These are phyloP conservation scores for Hippophae tibetana DNA, from an alignment of 306 rosid genomes.

Conservation along the genomic window DNA sequence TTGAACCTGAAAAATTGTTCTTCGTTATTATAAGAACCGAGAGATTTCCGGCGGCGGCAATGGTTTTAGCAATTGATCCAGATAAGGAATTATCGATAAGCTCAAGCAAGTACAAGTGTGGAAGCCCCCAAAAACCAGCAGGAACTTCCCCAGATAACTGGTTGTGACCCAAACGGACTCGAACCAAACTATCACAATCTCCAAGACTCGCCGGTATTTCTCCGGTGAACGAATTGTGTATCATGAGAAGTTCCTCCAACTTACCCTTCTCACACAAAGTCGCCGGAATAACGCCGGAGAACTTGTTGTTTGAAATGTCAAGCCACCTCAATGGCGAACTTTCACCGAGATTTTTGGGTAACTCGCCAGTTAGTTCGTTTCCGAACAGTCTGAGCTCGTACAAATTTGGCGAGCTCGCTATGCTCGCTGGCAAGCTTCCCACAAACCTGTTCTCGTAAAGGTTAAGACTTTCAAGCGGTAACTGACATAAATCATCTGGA, in stretches of 20 bases:
- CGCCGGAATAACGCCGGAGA: conserved; percentile 56
- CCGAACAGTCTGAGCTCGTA: conserved; percentile 53
- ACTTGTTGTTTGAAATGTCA: conserved; percentile 54
- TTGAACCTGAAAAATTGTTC: conserved; percentile 54
- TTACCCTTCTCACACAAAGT: conserved; percentile 37
- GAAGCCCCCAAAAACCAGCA: conserved; percentile 69
- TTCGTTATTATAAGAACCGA: conserved; percentile 42
- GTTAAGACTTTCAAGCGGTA: conserved; percentile 64
- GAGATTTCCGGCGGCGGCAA: conserved; percentile 51
- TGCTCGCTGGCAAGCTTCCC: conserved; percentile 56
- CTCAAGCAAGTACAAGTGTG: conserved; percentile 53
- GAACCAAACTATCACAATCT: conserved; percentile 43
- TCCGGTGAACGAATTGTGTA: conserved; percentile 52
- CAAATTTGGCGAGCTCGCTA: conserved; percentile 48
- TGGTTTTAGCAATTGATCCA: conserved; percentile 50
- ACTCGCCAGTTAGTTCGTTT: conserved; percentile 46
- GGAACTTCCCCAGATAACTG: conserved; percentile 60
- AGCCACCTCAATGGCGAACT: conserved; percentile 52
- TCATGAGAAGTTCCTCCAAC: conserved; percentile 56
- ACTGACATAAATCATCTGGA: conserved; percentile 52
- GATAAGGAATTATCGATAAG: conserved; percentile 44
- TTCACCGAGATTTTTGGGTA: conserved; percentile 56
- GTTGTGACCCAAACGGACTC: conserved; percentile 56
- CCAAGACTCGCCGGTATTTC: conserved; percentile 52
- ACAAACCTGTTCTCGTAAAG: conserved; percentile 58